These are phyloP conservation scores for Phaeolepiota aurea DNA, from an alignment of 768 basidiomycete genomes.

Conservation along the genomic window DNA sequence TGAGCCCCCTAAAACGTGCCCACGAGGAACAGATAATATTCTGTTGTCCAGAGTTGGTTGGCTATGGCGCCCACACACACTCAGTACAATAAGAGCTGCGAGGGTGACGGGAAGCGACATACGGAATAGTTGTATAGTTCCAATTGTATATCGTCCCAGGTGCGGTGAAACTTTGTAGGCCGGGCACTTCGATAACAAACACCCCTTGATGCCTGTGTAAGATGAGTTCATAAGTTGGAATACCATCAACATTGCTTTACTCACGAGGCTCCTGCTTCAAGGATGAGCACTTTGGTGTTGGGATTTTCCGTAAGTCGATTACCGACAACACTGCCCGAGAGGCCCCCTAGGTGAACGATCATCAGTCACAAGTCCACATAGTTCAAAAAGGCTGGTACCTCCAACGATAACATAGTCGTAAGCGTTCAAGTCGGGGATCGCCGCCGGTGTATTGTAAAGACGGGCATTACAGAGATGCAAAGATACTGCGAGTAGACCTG, in stretches of 20 bases:
- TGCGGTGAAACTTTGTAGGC: not conserved
- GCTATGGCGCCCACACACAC: not conserved
- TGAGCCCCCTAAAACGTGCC: constrained; percentile 15
- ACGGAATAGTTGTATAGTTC: constrained; percentile 21
- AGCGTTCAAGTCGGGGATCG: not conserved
- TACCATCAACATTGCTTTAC: not conserved
- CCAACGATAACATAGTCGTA: not conserved
- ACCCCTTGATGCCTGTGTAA: not conserved
- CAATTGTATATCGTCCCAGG: constrained; percentile 10
- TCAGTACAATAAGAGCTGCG: too few species aligned
- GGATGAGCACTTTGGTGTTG: not conserved
- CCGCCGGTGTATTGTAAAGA: not conserved
- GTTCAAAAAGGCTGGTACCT: too few species aligned
- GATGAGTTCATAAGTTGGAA: too few species aligned
- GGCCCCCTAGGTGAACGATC: too few species aligned
- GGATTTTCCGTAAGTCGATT: not conserved
- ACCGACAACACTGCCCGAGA: not conserved
- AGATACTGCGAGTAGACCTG: not conserved
- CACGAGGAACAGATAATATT: constrained; percentile 13
- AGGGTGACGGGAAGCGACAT: too few species aligned
- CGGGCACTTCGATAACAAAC: not conserved
- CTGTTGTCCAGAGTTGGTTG: constrained; percentile 8
- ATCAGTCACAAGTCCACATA: too few species aligned
- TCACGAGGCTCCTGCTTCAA: not conserved
- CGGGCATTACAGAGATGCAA: not conserved